Evolutionary conservation across 1,139 yeast species (phyloP).

Genomic region (Sugiyamaella pinicola): DNA sequence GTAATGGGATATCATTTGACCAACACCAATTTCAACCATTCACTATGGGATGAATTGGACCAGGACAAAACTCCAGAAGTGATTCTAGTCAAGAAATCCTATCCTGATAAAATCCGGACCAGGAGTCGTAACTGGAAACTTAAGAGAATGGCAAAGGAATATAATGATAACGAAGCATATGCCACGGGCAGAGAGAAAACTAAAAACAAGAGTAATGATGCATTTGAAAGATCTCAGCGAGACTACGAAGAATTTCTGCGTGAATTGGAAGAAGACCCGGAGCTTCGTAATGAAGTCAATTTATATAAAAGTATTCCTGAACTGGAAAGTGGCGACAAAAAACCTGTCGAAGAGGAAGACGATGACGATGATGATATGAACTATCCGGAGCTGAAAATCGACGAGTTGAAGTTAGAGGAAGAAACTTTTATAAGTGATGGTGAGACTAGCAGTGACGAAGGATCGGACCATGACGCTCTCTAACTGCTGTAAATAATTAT

Average conservation of each 20-base stretch:
- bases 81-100: conserved; percentile 85
- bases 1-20: conserved; percentile 85
- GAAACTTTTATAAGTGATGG: conserved; percentile 50
- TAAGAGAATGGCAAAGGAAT: conserved; percentile 98
- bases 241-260: conserved; percentile 81
- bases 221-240: conserved; percentile 74
- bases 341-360: conserved; percentile 42
- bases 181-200: conserved; percentile 36
- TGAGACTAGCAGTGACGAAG: conserved; percentile 53
- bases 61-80: conserved; percentile 72
- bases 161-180: conserved; percentile 54
- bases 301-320: conserved; percentile 66
- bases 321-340: conserved; percentile 44
- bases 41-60: conserved; percentile 76
- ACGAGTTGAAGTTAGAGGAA: conserved; percentile 66
- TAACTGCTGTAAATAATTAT: too few relatives aligned
- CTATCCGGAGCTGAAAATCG: conserved; percentile 69
- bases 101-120: conserved; percentile 70
- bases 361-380: conserved; percentile 33
- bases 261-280: conserved; percentile 93
- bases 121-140: conserved; percentile 89
- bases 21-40: conserved; percentile 86
- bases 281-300: conserved; percentile 83
- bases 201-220: conserved; percentile 71
- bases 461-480: too few relatives aligned